These are phyloP conservation scores for Fonsecaea erecta DNA, from an alignment of 2,329 filamentous ascomycete species.

Conservation along the genomic window DNA sequence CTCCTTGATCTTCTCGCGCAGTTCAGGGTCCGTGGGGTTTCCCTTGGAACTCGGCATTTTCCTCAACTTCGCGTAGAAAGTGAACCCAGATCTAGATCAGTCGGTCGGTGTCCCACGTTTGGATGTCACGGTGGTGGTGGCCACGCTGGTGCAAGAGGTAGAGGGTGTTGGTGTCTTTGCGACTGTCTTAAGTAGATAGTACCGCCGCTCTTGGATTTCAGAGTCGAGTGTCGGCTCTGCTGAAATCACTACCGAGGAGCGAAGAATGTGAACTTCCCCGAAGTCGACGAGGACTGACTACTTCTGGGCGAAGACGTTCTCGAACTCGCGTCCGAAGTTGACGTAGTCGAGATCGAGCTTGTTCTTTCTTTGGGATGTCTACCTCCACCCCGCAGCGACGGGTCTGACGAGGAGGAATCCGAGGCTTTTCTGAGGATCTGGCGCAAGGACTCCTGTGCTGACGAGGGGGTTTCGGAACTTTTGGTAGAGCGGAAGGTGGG, in stretches of 20 bases:
- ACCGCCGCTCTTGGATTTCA: neutral
- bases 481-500: constrained; percentile 12
- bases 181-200: neutral
- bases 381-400: neutral
- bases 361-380: constrained; percentile 11
- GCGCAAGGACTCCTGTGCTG: constrained; percentile 4
- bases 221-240: too few relatives aligned
- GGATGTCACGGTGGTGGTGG: neutral
- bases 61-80: neutral
- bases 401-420: neutral
- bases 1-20: constrained; percentile 37
- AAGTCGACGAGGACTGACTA: constrained; percentile 15
- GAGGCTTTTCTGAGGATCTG: constrained; percentile 13
- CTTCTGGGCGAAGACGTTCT: constrained; percentile 14
- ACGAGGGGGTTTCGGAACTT: neutral
- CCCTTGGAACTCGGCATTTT: constrained; percentile 36
- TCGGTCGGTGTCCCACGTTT: neutral
- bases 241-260: constrained; percentile 1
- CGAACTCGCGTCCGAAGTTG: constrained; percentile 1
- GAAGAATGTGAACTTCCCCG: constrained; percentile 13
- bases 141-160: neutral
- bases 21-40: constrained; percentile 34
- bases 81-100: neutral
- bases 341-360: constrained; percentile 14
- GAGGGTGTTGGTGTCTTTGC: neutral